Evolutionary conservation across 2,329 filamentous ascomycete species (phyloP).

Genomic region (Keithomyces neogunnii): DNA sequence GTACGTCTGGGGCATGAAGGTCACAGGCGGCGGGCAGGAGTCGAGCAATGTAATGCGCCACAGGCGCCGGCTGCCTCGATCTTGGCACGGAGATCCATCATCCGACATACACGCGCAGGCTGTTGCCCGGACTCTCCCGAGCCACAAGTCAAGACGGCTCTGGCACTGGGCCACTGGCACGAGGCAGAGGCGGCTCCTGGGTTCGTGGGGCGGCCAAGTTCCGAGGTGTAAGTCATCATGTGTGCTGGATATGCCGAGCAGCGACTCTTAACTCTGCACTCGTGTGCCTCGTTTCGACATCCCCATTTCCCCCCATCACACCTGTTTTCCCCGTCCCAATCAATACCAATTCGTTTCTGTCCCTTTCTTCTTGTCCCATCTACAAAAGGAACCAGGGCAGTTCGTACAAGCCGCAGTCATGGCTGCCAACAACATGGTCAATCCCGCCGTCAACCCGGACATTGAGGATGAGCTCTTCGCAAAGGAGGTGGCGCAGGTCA

Average conservation of each 20-base stretch:
- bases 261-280: neutral
- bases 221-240: constrained; percentile 6
- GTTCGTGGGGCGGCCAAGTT: constrained; percentile 3
- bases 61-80: neutral
- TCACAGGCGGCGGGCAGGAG: no score
- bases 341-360: neutral
- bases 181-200: neutral
- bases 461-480: constrained; percentile 60
- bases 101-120: neutral
- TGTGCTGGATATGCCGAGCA: neutral
- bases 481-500: constrained; percentile 77
- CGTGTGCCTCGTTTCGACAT: neutral
- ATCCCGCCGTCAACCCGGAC: constrained; percentile 45
- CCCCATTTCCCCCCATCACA: neutral
- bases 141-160: neutral
- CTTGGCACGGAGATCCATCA: neutral
- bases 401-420: constrained; percentile 26
- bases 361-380: neutral
- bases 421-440: constrained; percentile 56
- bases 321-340: neutral
- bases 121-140: constrained; percentile 9
- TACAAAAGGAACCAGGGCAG: neutral
- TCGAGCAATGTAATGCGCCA: no score
- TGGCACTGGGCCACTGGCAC: constrained; percentile 1
- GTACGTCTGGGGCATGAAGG: neutral